phyloP scores from a whole-genome alignment of 345 rosid species.

The Turnera subulata region DNA sequence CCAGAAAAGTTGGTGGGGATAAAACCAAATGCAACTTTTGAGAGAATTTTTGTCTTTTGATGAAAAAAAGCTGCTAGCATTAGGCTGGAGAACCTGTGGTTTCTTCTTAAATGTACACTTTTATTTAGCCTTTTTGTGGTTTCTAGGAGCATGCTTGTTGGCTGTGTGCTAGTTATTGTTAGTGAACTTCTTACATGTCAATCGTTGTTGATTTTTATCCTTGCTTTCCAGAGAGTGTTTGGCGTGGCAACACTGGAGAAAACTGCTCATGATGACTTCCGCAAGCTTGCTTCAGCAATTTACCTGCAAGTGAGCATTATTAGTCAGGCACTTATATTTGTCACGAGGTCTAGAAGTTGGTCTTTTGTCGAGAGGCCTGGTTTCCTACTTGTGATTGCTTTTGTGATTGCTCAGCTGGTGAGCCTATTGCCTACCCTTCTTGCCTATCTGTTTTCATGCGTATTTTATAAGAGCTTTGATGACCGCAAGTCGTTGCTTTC shows the following conservation, averaged over 20 bases:
- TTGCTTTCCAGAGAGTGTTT: constrained; percentile 54
- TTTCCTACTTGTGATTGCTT: constrained; percentile 61
- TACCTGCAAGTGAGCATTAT: constrained; percentile 96
- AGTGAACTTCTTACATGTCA: constrained; percentile 3
- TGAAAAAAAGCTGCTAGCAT: background rate
- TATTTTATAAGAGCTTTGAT: constrained; percentile 3
- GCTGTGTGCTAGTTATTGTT: background rate
- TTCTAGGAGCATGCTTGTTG: background rate
- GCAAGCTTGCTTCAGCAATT: constrained; percentile 93
- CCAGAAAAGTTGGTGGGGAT: too few species aligned
- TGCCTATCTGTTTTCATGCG: background rate
- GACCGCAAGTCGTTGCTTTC: constrained; percentile 11
- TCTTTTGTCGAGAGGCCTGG: constrained; percentile 97
- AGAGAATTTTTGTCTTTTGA: background rate
- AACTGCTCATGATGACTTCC: constrained; percentile 81
- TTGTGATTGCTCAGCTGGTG: constrained; percentile 88
- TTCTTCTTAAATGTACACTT: too few species aligned
- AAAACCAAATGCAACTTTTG: too few species aligned
- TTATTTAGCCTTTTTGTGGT: too few species aligned
- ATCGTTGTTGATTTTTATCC: constrained; percentile 10
- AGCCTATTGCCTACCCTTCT: constrained; percentile 23
- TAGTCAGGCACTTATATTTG: constrained; percentile 97
- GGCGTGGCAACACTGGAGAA: constrained; percentile 87
- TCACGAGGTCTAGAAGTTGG: constrained; percentile 94
- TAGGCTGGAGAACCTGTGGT: background rate